Conservation (phyloP, 345 rosid genomes). For the Eucalyptus coolabah region DNA sequence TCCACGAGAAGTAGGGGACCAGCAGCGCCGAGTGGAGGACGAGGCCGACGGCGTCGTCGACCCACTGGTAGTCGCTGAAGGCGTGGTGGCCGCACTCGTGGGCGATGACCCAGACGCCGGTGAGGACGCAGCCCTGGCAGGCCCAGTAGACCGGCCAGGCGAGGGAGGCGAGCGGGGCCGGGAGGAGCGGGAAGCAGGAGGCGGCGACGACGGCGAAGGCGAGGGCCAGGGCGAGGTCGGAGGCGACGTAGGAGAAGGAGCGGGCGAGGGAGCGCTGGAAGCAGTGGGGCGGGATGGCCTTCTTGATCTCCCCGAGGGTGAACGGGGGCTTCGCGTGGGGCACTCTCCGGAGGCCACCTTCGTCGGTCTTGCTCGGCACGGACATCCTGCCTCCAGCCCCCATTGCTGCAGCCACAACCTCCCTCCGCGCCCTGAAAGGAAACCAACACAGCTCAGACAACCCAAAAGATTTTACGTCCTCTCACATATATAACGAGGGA, state of each 20-base stretch:
- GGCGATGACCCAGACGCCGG: constrained; percentile 54
- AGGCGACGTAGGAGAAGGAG: constrained; percentile 40
- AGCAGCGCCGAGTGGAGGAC: constrained; percentile 48
- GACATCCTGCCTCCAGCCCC: constrained; percentile 36
- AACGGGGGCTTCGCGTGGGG: constrained; percentile 40
- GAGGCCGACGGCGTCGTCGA: constrained; percentile 43
- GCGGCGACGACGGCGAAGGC: constrained; percentile 31
- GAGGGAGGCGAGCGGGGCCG: constrained; percentile 9
- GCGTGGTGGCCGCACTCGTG: constrained; percentile 77
- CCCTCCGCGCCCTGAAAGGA: background rate
- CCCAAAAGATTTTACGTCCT: background rate
- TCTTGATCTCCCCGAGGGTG: constrained; percentile 37
- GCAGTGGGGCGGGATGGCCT: constrained; percentile 56
- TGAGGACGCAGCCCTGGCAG: constrained; percentile 43
- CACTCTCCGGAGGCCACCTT: constrained; percentile 1
- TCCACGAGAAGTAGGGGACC: constrained; percentile 62
- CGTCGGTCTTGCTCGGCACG: background rate
- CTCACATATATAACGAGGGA: background rate
- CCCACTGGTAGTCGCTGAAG: constrained; percentile 45
- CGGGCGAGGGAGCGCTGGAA: constrained; percentile 40
- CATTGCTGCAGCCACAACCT: constrained; percentile 1
- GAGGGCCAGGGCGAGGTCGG: constrained; percentile 20
- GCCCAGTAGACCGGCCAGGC: constrained; percentile 60
- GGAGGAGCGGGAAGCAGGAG: constrained; percentile 25
- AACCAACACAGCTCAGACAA: background rate